Base-by-base conservation (phyloP, 306 rosid genomes). In the Morella rubra region DNA sequence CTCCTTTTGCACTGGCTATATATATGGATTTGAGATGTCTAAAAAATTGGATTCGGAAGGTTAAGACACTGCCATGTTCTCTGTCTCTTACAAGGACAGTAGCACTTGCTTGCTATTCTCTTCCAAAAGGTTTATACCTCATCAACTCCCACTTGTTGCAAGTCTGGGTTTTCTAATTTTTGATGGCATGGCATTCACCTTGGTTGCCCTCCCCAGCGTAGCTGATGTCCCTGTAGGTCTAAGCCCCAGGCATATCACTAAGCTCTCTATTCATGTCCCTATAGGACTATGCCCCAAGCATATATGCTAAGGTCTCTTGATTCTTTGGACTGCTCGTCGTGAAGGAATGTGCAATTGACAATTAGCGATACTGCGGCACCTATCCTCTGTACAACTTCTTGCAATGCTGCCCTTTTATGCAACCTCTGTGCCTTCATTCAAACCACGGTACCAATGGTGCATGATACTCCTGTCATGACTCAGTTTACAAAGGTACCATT, bases 91-190 rank as follows among this genome's bases (percentile, higher is more conserved):
- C 37, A 32, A 32, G 37, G 37, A 32, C 37, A 32, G 37, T 32
- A 32, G 37, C 37, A 32, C 37, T 32, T 32, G 37, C 37, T 32
- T 96, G 99, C 76, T 98, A 93, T 79, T 96, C 93, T 84, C 78
- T 91, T 52, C 99, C 99, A 74, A 96, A 96, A 3, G 99, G 99
- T 79, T 98, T 92, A 93, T 96, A 93, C 50, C 99, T 97, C 2
- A 98, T 96, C 89, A 88, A 81, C 84, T 96, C 99, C 99, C 99
- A 96, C 83, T 96, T 93, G 80, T 96, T 93, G 78, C 99, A 96
- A 80, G 93, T 91, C 87, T 98, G 85, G 15, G 99, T 96, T 83
- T 96, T 96, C 99, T 98, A 96, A 82, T 96, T 96, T 0, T 96
- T 0, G 99, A 92, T 24, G 99, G 99, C 86, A 92, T 96, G 12